Evolutionary conservation across 805 yeast species (phyloP), one percentile per base, ranked within the genome.

Genomic region (Kodamaea nitidulidarum): DNA sequence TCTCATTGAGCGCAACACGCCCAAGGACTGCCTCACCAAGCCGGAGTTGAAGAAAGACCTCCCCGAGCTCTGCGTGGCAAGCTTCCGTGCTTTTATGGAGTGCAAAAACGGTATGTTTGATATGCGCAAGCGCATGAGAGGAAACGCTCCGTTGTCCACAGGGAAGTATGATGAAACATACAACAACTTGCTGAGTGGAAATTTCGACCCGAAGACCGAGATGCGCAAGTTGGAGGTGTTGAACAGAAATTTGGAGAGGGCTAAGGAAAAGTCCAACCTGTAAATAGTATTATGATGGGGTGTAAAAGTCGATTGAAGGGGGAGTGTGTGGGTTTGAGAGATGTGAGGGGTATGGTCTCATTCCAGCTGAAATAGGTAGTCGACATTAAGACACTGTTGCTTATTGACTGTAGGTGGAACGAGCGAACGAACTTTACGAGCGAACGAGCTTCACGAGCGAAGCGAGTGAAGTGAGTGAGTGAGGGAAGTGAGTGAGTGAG

Each of bases 81-180:
- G 87, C 52, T 77, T 90, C 69, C 73, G 80, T 47, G 84, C 95
- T 4, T 91, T 86, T 56, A 69, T 90, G 70, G 95, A 90, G 43
- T 91, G 98, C 66, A 85, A 84, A 40, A 77, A 83, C 52, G 98
- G 98, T 9, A 81, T 83, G 54, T 85, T 90, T 39, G 97, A 90
- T 52, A 85, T 88, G 88, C 64, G 90, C 3, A 90, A 88, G 58
- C 75, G 98, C 49, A 85, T 91, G 65, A 73, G 88, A 55, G 98
- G 98, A 3, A 91, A 91, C 55, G 98, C 95, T 0, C 88, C 97
- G 0, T 65, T 86, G 31, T 87, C 96, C 9, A 86, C 95, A 5
- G 98, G 98, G 0, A 84, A 83, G 55, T 91, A 84, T 61, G 96
- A 90, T 52, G 91, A 87, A 42, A 86, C 87, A 38, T 85, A 84